Percentiles rank a stretch among this genome's conserved stretches.
Conservation (phyloP, 139 green algal species). For the Microglena sp. region DNA sequence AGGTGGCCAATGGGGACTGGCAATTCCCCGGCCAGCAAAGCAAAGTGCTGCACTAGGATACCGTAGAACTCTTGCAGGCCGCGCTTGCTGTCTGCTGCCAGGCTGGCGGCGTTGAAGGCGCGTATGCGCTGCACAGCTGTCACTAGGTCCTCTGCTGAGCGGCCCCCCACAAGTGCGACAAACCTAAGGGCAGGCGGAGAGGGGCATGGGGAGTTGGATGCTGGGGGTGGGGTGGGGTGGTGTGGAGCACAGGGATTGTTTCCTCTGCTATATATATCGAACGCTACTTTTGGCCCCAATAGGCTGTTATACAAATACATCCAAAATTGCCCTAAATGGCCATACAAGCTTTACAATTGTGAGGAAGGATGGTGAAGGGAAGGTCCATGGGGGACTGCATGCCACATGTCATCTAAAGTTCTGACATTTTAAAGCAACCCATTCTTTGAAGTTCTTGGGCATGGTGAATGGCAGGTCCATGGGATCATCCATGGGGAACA, state of each 20-base stretch:
- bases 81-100: constrained; percentile 59
- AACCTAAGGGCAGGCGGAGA: constrained; percentile 5
- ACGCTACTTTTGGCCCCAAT: no score
- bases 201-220: background rate
- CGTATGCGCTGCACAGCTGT: constrained; percentile 65
- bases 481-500: constrained; percentile 20
- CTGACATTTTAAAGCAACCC: no score
- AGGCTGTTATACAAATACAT: no score
- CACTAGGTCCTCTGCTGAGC: constrained; percentile 42
- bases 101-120: constrained; percentile 53
- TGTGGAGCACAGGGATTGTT: no score
- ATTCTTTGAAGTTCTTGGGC: constrained; percentile 57
- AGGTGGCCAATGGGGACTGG: constrained; percentile 49
- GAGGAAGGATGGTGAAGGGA: no score
- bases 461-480: constrained; percentile 75
- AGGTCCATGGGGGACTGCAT: no score
- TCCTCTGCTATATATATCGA: no score
- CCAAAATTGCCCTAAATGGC: no score
- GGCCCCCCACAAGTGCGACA: constrained; percentile 24
- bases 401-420: no score
- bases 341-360: no score
- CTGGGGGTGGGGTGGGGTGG: no score
- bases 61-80: constrained; percentile 82
- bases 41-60: constrained; percentile 88
- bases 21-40: constrained; percentile 45